These are phyloP conservation scores for Drosera spatulata DNA, from an alignment of 179 eudicot genomes.

Conservation along the genomic window DNA sequence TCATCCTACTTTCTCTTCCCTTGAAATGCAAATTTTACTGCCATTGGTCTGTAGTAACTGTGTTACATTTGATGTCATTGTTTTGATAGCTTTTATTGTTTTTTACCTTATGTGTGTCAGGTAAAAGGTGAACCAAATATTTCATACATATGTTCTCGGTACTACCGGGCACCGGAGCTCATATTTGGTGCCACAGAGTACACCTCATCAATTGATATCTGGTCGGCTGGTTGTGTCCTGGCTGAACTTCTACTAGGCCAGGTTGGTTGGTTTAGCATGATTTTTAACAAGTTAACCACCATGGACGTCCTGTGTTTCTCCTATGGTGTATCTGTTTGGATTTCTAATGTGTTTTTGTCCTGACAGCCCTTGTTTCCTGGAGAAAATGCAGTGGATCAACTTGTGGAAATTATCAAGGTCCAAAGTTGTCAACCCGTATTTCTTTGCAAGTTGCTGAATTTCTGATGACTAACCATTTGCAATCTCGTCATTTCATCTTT, in stretches of 20 bases:
- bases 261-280: constrained; percentile 20
- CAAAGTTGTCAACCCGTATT: neutral
- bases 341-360: neutral
- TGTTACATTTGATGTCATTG: no score
- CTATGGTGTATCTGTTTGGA: constrained; percentile 1
- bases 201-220: constrained; percentile 72
- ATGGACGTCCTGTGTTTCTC: neutral
- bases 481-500: neutral
- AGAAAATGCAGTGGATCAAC: no score
- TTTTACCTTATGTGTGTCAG: constrained; percentile 9
- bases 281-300: neutral
- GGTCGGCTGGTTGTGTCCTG: constrained; percentile 94
- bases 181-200: constrained; percentile 96
- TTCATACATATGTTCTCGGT: constrained; percentile 85
- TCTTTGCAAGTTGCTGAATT: no score
- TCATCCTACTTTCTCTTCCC: no score
- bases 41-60: no score
- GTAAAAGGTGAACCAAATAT: constrained; percentile 82
- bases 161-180: constrained; percentile 82
- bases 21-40: no score
- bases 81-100: neutral
- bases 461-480: no score
- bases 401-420: constrained; percentile 4
- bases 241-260: constrained; percentile 82
- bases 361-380: constrained; percentile 52